Conservation (phyloP, 2,329 filamentous ascomycete species). For the Rutstroemia sp. region DNA sequence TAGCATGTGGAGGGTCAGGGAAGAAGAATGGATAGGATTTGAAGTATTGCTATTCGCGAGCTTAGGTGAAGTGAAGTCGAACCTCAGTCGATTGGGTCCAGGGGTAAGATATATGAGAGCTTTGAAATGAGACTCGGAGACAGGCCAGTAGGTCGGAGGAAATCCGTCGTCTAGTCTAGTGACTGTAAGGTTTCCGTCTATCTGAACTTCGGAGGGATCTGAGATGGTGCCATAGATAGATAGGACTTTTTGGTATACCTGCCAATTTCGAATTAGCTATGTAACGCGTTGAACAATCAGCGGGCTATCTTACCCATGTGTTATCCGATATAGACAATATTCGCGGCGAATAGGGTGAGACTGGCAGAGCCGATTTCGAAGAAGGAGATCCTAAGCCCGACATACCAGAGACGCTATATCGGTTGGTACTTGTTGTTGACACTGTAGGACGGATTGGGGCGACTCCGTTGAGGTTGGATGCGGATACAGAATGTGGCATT, state of each 20-base stretch:
- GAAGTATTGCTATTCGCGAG: conserved; percentile 60
- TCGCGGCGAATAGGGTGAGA: conserved; percentile 74
- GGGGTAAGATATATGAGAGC: conserved; percentile 83
- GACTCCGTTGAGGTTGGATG: conserved; percentile 55
- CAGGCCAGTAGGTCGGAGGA: conserved; percentile 78
- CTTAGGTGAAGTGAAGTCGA: conserved; percentile 83
- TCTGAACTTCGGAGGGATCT: conserved; percentile 55
- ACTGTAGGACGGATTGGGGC: conserved; percentile 40
- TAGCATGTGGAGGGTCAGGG: conserved; percentile 79
- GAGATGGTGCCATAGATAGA: conserved; percentile 76
- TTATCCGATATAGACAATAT: conserved; percentile 74
- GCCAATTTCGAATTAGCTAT: conserved; percentile 12
- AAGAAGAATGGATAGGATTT: conserved; percentile 68
- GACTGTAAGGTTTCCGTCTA: conserved; percentile 75
- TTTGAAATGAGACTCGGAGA: conserved; percentile 86
- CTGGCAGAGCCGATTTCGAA: conserved; percentile 50
- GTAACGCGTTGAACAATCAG: background rate
- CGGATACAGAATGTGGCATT: conserved; percentile 39
- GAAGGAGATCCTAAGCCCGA: conserved; percentile 49
- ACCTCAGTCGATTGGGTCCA: conserved; percentile 78
- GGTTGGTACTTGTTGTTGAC: conserved; percentile 35
- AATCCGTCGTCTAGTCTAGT: conserved; percentile 80
- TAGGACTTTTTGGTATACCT: conserved; percentile 90
- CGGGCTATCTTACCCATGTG: conserved; percentile 58
- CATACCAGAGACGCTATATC: conserved; percentile 59